These are phyloP conservation scores for Dipteronia dyeriana DNA, from an alignment of 345 rosid genomes.

Conservation along the genomic window DNA sequence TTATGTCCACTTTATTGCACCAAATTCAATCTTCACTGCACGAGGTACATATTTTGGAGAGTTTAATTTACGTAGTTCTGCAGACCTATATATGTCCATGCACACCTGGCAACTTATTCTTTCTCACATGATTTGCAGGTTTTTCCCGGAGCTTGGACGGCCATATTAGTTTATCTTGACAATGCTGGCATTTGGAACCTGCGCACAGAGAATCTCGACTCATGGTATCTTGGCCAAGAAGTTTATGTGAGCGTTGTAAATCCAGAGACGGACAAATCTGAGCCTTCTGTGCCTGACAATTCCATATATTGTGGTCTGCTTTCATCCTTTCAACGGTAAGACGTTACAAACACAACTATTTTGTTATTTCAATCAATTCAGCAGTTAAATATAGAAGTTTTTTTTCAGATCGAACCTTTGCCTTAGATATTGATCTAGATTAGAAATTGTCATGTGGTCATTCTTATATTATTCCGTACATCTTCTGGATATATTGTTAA, in stretches of 20 bases:
- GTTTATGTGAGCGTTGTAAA: slow-evolving; percentile 65
- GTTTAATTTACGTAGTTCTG: not conserved
- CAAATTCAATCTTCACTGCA: not conserved
- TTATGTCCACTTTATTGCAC: not conserved
- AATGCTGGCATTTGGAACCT: slow-evolving; percentile 96
- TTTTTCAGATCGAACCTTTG: not conserved
- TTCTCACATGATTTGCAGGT: slow-evolving; percentile 44
- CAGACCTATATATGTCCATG: not conserved
- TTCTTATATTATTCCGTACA: not conserved
- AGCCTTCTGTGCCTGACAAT: slow-evolving; percentile 58
- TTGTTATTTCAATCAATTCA: not conserved
- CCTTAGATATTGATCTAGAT: slow-evolving; percentile 2
- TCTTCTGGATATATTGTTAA: not conserved
- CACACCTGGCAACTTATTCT: not conserved
- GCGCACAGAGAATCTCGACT: slow-evolving; percentile 71
- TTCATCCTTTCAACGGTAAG: slow-evolving; percentile 81
- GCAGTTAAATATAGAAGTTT: not conserved
- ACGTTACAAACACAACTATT: slow-evolving; percentile 14
- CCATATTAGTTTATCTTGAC: slow-evolving; percentile 81
- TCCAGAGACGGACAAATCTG: slow-evolving; percentile 66
- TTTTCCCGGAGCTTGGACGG: slow-evolving; percentile 97
- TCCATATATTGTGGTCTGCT: slow-evolving; percentile 81
- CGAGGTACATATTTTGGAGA: not conserved
- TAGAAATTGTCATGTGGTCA: not conserved
- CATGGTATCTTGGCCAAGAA: slow-evolving; percentile 95